A percentile compares a stretch with the other conserved stretches of the same genome.
Evolutionary conservation across 371 early-diverging fungal species (phyloP).

Genomic region (Apophysomyces ossiformis): DNA sequence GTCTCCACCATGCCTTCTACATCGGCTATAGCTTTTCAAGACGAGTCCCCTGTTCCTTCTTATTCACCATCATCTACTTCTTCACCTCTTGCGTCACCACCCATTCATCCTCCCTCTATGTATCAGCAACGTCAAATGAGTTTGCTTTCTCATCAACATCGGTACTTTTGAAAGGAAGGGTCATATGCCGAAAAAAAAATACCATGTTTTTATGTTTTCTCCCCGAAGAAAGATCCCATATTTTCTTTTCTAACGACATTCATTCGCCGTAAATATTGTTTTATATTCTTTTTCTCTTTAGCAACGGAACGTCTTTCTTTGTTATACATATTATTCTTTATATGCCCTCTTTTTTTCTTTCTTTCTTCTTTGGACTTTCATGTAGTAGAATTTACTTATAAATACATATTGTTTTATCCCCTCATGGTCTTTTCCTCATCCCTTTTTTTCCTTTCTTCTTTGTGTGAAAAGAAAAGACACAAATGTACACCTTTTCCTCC

Average conservation of each 20-base stretch:
- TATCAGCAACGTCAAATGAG: conserved; percentile 7
- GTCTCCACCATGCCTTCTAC: conserved; percentile 4
- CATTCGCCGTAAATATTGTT: conserved; percentile 9
- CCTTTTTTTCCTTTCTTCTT: no score
- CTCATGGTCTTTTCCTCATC: neutral
- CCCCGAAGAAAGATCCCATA: neutral
- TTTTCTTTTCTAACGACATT: neutral
- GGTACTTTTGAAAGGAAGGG: conserved; percentile 5
- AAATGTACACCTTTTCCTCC: no score
- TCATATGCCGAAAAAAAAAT: conserved; percentile 1
- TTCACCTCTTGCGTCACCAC: conserved; percentile 7
- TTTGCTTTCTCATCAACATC: conserved; percentile 7
- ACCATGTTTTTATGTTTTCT: neutral
- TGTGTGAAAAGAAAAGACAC: no score
- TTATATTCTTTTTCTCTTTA: neutral
- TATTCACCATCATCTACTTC: conserved; percentile 5
- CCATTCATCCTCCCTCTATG: conserved; percentile 6
- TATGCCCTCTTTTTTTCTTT: conserved; percentile 8
- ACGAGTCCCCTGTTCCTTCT: conserved; percentile 6
- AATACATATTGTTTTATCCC: conserved; percentile 6
- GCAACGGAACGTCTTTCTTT: neutral
- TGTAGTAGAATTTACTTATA: conserved; percentile 11
- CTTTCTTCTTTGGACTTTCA: conserved; percentile 2
- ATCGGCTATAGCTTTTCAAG: neutral
- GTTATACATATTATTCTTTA: conserved; percentile 10